Evolutionary conservation across 768 basidiomycete species (phyloP).

Genomic region (Daedaleopsis nitida): DNA sequence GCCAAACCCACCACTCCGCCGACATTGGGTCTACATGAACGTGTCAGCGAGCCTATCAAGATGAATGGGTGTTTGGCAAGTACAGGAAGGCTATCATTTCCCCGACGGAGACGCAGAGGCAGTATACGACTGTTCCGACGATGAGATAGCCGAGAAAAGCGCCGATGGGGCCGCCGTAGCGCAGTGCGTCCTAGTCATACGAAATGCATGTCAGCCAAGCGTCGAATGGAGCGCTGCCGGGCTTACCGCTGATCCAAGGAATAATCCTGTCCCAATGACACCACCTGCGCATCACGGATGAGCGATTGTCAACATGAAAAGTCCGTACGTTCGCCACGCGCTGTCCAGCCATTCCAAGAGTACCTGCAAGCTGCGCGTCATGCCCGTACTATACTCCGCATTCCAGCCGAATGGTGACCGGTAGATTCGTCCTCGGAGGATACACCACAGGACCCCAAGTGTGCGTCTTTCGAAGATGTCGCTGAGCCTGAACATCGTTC

Average conservation of each 20-base stretch:
- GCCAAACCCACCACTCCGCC: slow-evolving; percentile 42
- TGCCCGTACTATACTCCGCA: too few species aligned
- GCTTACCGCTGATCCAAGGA: slow-evolving; percentile 36
- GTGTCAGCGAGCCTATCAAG: background rate
- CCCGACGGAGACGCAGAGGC: slow-evolving; percentile 39
- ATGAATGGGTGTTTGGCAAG: background rate
- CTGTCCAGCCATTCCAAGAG: too few species aligned
- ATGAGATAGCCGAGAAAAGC: slow-evolving; percentile 49
- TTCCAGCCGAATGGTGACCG: too few species aligned
- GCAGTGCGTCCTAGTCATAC: slow-evolving; percentile 34
- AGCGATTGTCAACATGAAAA: background rate
- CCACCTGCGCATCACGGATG: slow-evolving; percentile 23
- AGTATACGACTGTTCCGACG: slow-evolving; percentile 40
- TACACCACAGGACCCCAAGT: too few species aligned
- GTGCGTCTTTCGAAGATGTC: too few species aligned
- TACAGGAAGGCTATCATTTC: slow-evolving; percentile 37
- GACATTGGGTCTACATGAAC: slow-evolving; percentile 26
- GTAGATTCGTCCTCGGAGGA: too few species aligned
- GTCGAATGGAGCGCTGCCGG: background rate
- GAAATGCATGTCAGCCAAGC: background rate
- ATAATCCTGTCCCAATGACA: slow-evolving; percentile 43
- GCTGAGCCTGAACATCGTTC: too few species aligned
- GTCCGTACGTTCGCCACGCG: too few species aligned
- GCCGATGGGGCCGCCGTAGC: slow-evolving; percentile 56
- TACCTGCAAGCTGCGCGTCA: too few species aligned